phyloP scores from a whole-genome alignment of 176 grass and related monocot genomes.

The Saccharum officinarum region DNA sequence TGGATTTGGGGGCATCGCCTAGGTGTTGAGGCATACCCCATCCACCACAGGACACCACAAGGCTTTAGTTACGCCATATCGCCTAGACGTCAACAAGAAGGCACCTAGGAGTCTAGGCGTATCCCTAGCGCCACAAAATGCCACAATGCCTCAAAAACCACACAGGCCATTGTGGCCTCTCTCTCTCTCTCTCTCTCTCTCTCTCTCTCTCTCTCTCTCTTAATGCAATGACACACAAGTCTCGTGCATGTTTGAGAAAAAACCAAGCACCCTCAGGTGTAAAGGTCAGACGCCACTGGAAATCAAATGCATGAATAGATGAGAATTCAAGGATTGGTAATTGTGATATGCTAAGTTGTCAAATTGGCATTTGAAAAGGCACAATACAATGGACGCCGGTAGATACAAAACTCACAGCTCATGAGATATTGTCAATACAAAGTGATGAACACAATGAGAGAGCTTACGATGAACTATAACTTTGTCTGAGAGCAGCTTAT shows the following conservation, averaged over 20 bases:
- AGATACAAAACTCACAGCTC: background rate
- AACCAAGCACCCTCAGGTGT: background rate
- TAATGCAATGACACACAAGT: background rate
- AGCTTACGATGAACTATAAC: constrained; percentile 92
- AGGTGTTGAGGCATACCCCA: background rate
- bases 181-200: background rate
- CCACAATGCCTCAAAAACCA: background rate
- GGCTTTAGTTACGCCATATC: background rate
- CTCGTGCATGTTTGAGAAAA: background rate
- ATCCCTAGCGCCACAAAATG: background rate
- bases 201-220: background rate
- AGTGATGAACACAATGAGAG: constrained; percentile 1
- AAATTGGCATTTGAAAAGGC: background rate
- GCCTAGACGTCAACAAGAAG: background rate
- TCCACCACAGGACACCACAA: background rate
- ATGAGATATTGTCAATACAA: background rate
- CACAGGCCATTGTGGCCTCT: background rate
- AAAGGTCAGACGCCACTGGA: background rate
- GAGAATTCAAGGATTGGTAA: background rate
- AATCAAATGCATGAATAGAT: background rate
- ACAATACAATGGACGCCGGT: background rate
- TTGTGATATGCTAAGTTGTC: constrained; percentile 15
- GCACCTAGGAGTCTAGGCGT: background rate
- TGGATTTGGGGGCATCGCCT: background rate
- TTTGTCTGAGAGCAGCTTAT: constrained; percentile 61